Evolutionary conservation across 2,329 filamentous ascomycete species (phyloP), one percentile per base, ranked within the genome.

Genomic region (Cladophialophora carrionii): DNA sequence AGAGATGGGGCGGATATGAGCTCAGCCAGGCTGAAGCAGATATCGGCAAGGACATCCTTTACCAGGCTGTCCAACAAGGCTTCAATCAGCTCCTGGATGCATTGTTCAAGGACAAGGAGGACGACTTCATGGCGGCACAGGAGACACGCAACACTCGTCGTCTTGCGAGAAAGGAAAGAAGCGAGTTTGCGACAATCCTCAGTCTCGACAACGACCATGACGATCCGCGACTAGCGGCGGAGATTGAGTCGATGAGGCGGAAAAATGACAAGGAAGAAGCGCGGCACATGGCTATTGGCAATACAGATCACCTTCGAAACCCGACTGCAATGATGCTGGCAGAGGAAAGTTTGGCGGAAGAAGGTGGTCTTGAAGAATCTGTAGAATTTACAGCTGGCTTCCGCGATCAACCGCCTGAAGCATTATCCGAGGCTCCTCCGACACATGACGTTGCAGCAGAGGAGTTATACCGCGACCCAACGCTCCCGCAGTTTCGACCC

Each of bases 41-140:
- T 75, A 88, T 91, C 5, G 92, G 91, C 43, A 91, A 90, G 71
- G 92, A 98, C 74, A 90, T 97, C 3, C 80, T 98, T 0, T 97
- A 96, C 73, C 91, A 96, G 75, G 88, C 96, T 34, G 92, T 91
- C 0, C 92, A 97, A 76, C 90, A 96, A 76, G 90, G 92, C 0
- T 91, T 96, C 79, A 97, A 98, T 73, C 92, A 98, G 77, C 81
- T 98, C 1, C 85, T 99, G 0, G 91, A 98, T 73, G 84, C 88
- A 1, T 82, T 99, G 0, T 99, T 99, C 80, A 89, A 89, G 71
- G 82, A 84, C 4, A 89, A 89, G 69, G 94, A 98, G 76, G 88
- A 93, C 68, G 76, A 91, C 20, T 88, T 92, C 1, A 78, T 95
- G 65, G 83, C 87, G 61, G 88, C 88, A 10, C 84, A 85, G 8